Percentiles rank a stretch among this genome's conserved stretches.
Conservation (phyloP, 2,329 filamentous ascomycete genomes). For the Aspergillus nomiae region DNA sequence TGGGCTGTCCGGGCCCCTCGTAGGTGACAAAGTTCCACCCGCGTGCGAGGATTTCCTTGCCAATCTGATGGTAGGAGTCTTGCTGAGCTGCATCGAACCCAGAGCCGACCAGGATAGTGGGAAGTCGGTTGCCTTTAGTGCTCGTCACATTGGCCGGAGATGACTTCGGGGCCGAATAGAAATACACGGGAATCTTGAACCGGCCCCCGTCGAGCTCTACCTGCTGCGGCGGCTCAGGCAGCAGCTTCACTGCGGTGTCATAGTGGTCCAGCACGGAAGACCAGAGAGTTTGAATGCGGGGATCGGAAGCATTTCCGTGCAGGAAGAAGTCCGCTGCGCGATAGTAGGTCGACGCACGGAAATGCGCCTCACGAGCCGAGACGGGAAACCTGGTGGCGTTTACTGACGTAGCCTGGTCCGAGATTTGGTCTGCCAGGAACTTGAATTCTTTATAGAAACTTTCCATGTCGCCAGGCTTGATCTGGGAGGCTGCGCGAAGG, state of each 20-base stretch:
- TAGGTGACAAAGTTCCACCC: constrained; percentile 40
- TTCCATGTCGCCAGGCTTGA: background rate
- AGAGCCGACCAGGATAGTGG: background rate
- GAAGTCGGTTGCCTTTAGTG: background rate
- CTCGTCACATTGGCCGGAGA: background rate
- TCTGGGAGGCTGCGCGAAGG: constrained; percentile 1
- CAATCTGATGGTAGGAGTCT: background rate
- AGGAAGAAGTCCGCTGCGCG: background rate
- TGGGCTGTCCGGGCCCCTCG: constrained; percentile 51
- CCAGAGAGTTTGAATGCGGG: background rate
- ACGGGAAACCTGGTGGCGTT: background rate
- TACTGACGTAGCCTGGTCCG: background rate
- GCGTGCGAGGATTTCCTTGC: background rate
- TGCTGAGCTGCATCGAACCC: background rate
- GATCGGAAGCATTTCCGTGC: background rate
- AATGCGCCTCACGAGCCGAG: background rate
- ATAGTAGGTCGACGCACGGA: background rate
- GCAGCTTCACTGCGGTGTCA: background rate
- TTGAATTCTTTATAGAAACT: background rate
- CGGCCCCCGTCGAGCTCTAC: background rate
- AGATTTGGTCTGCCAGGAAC: background rate
- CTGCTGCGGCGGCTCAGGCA: background rate
- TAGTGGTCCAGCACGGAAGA: background rate
- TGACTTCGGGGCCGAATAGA: background rate
- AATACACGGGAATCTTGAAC: background rate